phyloP scores from a whole-genome alignment of 495 filamentous ascomycete genomes.

The Aspergillus wentii region DNA sequence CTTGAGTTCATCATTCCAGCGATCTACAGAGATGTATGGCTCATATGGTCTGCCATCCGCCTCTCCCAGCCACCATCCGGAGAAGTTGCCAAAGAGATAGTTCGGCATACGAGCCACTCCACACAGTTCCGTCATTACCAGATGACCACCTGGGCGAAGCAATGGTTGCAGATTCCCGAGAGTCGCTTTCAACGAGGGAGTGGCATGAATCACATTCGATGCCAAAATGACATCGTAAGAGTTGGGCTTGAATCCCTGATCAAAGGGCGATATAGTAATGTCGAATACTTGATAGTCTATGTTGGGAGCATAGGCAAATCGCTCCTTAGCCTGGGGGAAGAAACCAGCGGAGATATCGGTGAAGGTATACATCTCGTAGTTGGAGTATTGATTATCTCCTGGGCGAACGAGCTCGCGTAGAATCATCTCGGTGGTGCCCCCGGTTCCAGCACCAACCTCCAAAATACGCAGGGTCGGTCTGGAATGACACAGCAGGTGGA shows the following conservation, averaged over 20 bases:
- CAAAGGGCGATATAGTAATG: slow-evolving; percentile 39
- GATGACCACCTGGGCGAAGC: slow-evolving; percentile 7
- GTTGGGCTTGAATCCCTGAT: slow-evolving; percentile 42
- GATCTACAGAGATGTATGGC: slow-evolving; percentile 11
- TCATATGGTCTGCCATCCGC: slow-evolving; percentile 10
- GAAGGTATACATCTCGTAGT: slow-evolving; percentile 26
- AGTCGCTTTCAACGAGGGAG: slow-evolving; percentile 18
- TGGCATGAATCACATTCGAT: slow-evolving; percentile 49
- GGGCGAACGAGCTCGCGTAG: slow-evolving; percentile 20
- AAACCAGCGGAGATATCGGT: slow-evolving; percentile 45
- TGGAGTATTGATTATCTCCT: not conserved
- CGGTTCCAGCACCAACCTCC: slow-evolving; percentile 46
- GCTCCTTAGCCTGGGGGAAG: slow-evolving; percentile 41
- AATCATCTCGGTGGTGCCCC: slow-evolving; percentile 20
- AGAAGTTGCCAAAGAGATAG: slow-evolving; percentile 9
- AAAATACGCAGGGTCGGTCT: slow-evolving; percentile 37
- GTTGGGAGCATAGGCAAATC: slow-evolving; percentile 27
- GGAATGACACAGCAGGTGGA: slow-evolving; percentile 22
- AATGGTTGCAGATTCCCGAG: slow-evolving; percentile 26
- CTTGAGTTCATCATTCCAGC: slow-evolving; percentile 16
- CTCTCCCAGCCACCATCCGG: slow-evolving; percentile 20
- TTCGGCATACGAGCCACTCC: not conserved
- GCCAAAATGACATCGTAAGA: slow-evolving; percentile 51
- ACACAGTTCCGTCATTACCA: slow-evolving; percentile 12
- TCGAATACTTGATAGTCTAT: slow-evolving; percentile 44